A percentile compares a stretch with the other conserved stretches of the same genome.
phyloP scores from a whole-genome alignment of 176 grass and related monocot species.

The Chrysopogon serrulatus region DNA sequence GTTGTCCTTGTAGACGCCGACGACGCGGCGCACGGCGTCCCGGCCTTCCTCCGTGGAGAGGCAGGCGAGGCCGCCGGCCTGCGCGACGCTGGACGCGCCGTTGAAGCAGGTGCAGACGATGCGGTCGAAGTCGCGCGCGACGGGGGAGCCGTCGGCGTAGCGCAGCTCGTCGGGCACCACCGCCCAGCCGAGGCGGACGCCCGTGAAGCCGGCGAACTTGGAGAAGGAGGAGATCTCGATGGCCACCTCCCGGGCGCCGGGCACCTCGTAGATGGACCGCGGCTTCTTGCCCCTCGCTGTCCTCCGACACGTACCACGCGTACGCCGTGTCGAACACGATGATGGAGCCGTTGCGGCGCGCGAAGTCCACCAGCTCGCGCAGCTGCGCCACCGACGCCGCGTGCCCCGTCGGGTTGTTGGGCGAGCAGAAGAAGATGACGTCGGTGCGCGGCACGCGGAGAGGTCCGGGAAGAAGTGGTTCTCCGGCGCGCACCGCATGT shows the following conservation, averaged over 20 bases:
- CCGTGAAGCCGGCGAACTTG: slow-evolving; percentile 92
- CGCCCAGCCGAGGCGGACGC: slow-evolving; percentile 79
- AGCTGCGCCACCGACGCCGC: slow-evolving; percentile 66
- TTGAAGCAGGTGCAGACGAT: slow-evolving; percentile 91
- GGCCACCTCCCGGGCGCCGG: slow-evolving; percentile 85
- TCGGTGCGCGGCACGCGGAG: slow-evolving; percentile 63
- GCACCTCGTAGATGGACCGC: slow-evolving; percentile 87
- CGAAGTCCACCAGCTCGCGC: slow-evolving; percentile 65
- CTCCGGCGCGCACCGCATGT: slow-evolving; percentile 80
- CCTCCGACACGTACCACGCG: slow-evolving; percentile 49
- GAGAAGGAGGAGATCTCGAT: slow-evolving; percentile 97
- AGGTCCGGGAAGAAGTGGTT: slow-evolving; percentile 92
- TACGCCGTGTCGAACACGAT: slow-evolving; percentile 86
- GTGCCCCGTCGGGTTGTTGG: slow-evolving; percentile 94
- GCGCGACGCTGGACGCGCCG: slow-evolving; percentile 82
- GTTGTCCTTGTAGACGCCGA: slow-evolving; percentile 74
- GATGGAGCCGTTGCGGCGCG: slow-evolving; percentile 78
- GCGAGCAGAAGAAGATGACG: slow-evolving; percentile 98
- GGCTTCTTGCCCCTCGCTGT: background rate
- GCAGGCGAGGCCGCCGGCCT: slow-evolving; percentile 72
- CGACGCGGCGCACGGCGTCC: slow-evolving; percentile 38
- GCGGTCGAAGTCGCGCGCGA: slow-evolving; percentile 83
- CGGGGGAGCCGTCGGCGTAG: slow-evolving; percentile 50
- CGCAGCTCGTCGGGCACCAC: slow-evolving; percentile 81
- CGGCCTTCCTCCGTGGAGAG: slow-evolving; percentile 51